A percentile compares a stretch with the other conserved stretches of the same genome.
phyloP scores from a whole-genome alignment of 441 rosid species.

The Bruguiera hainesii region DNA sequence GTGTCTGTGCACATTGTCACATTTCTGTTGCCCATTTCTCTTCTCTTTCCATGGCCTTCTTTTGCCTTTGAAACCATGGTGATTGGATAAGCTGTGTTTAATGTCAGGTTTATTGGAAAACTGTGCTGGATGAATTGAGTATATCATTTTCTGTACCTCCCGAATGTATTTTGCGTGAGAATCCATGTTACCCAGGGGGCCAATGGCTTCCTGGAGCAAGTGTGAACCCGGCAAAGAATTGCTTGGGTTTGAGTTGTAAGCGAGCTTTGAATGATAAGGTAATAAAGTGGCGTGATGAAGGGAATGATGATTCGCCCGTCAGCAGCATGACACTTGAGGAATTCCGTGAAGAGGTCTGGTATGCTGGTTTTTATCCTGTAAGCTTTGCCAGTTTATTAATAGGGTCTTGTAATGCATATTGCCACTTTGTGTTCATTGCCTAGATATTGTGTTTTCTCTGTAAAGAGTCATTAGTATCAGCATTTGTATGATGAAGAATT shows the following conservation, averaged over 20 bases:
- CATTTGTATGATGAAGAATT: no score
- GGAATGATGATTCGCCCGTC: constrained; percentile 60
- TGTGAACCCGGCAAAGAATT: constrained; percentile 74
- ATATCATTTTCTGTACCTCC: constrained; percentile 63
- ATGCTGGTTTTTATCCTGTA: constrained; percentile 26
- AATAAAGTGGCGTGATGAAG: constrained; percentile 83
- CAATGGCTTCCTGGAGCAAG: constrained; percentile 89
- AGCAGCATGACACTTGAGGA: constrained; percentile 62
- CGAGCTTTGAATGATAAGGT: constrained; percentile 56
- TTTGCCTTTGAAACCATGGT: neutral
- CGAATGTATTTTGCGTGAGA: constrained; percentile 42
- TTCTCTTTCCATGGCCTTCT: neutral
- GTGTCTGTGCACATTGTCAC: neutral
- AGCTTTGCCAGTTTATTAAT: neutral
- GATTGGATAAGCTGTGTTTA: neutral
- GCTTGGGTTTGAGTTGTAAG: constrained; percentile 47
- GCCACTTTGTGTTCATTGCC: no score
- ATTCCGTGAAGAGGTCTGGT: constrained; percentile 78
- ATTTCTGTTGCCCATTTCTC: neutral
- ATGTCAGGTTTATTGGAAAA: constrained; percentile 73
- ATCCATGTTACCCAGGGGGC: constrained; percentile 60
- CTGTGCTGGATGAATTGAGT: constrained; percentile 59
- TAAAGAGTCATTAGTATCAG: no score
- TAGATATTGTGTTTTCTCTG: no score
- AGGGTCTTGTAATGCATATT: no score